Evolutionary conservation across 345 rosid genomes (phyloP).

Genomic region (Gossypium ekmanianum): DNA sequence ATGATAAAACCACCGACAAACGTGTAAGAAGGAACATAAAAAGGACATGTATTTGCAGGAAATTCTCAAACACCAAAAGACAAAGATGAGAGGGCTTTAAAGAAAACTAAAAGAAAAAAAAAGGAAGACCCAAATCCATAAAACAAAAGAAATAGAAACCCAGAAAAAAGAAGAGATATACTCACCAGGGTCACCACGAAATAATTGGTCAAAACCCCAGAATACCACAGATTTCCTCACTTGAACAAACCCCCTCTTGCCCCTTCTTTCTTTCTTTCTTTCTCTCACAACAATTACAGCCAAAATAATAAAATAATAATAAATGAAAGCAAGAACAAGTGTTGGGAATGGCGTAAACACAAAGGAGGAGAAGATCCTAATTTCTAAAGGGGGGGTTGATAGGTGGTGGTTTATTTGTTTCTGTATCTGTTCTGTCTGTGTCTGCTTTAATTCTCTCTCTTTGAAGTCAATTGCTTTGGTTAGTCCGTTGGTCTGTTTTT

Average conservation of each 20-base stretch:
- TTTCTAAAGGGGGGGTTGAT: not conserved
- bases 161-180: not conserved
- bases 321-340: not conserved
- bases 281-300: not conserved
- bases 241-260: not conserved
- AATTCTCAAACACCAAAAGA: not conserved
- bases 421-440: not conserved
- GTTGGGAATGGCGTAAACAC: not conserved
- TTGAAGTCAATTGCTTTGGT: not conserved
- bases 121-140: not conserved
- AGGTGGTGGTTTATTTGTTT: slow-evolving; percentile 4
- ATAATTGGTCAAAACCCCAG: slow-evolving; percentile 4
- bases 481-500: not conserved
- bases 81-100: not conserved
- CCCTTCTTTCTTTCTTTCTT: not conserved
- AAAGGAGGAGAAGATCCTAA: not conserved
- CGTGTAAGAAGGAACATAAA: not conserved
- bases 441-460: not conserved
- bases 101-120: not conserved
- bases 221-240: not conserved
- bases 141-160: not conserved
- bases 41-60: not conserved
- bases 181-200: slow-evolving; percentile 15
- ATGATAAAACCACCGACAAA: not conserved
- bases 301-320: not conserved